These are phyloP conservation scores for Podochytrium sp. DNA, from an alignment of 192 early-diverging fungal species.

Conservation along the genomic window DNA sequence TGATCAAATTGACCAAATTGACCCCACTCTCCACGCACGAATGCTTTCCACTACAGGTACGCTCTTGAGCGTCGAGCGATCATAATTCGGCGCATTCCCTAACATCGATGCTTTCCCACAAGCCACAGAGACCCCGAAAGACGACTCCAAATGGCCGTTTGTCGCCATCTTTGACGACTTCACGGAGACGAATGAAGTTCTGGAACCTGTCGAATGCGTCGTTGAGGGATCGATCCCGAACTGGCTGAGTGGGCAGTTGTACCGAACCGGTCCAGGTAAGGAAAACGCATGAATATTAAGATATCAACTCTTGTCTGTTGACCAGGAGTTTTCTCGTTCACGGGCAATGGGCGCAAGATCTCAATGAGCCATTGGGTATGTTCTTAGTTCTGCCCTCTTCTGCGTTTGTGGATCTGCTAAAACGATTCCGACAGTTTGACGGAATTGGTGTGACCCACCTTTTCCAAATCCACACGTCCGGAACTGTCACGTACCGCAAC, in stretches of 20 bases:
- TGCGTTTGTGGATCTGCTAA: not conserved
- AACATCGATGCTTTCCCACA: too few relatives aligned
- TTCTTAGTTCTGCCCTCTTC: not conserved
- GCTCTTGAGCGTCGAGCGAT: too few relatives aligned
- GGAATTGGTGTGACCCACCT: constrained; percentile 13
- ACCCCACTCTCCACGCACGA: too few relatives aligned
- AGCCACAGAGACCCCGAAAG: too few relatives aligned
- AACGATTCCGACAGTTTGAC: not conserved
- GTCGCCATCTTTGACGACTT: not conserved
- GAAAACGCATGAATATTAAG: too few relatives aligned
- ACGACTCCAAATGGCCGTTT: constrained; percentile 8
- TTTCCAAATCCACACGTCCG: not conserved
- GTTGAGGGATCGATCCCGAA: not conserved
- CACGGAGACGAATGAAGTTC: not conserved
- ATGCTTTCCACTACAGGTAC: too few relatives aligned
- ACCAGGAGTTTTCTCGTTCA: too few relatives aligned
- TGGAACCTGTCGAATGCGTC: not conserved
- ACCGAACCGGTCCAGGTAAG: constrained; percentile 4
- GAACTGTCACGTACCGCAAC: constrained; percentile 20
- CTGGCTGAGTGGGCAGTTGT: not conserved
- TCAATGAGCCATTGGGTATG: constrained; percentile 11
- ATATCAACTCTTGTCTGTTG: too few relatives aligned
- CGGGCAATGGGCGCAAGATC: too few relatives aligned
- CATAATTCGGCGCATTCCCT: too few relatives aligned
- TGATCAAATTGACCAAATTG: too few relatives aligned